A percentile compares a stretch with the other conserved stretches of the same genome.
Evolutionary conservation across 495 filamentous ascomycete species (phyloP).

Genomic region (Schizothecium vesticola): DNA sequence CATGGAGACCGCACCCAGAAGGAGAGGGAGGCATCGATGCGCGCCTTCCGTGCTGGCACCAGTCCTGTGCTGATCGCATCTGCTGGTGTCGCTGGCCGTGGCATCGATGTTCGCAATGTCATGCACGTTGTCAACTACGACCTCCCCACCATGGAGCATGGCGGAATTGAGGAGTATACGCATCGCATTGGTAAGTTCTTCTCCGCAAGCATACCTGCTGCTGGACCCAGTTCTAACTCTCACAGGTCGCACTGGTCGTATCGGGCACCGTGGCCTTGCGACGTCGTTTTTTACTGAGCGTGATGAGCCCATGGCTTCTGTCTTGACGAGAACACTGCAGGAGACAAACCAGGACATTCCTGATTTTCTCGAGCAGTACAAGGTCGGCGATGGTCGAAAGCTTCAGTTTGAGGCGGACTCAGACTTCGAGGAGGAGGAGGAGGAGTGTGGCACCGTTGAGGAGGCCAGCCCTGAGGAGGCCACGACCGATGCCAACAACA

Average conservation of each 20-base stretch:
- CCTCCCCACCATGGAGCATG: conserved; percentile 60
- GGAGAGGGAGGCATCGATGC: conserved; percentile 91
- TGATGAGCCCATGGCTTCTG: conserved; percentile 62
- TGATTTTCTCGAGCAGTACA: conserved; percentile 66
- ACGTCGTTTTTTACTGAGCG: conserved; percentile 76
- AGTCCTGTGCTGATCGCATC: conserved; percentile 70
- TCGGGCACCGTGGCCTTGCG: conserved; percentile 80
- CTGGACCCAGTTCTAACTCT: not conserved
- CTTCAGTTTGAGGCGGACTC: conserved; percentile 60
- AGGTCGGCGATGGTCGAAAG: conserved; percentile 47
- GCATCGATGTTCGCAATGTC: conserved; percentile 82
- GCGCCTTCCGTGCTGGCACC: conserved; percentile 69
- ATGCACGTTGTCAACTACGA: conserved; percentile 93
- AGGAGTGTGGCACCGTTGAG: conserved; percentile 7
- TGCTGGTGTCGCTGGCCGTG: conserved; percentile 79
- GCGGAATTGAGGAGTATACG: conserved; percentile 90
- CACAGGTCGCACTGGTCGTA: conserved; percentile 86
- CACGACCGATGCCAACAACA: not conserved
- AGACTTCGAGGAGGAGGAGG: conserved; percentile 47
- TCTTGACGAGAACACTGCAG: conserved; percentile 70
- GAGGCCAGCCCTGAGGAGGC: conserved; percentile 4
- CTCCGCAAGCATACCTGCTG: not conserved
- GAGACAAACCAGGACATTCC: conserved; percentile 75
- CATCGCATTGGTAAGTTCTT: conserved; percentile 76
- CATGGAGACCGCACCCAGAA: conserved; percentile 81